These are phyloP conservation scores for Salvia rosmarinus DNA, from an alignment of 257 asterid species.

Conservation along the genomic window DNA sequence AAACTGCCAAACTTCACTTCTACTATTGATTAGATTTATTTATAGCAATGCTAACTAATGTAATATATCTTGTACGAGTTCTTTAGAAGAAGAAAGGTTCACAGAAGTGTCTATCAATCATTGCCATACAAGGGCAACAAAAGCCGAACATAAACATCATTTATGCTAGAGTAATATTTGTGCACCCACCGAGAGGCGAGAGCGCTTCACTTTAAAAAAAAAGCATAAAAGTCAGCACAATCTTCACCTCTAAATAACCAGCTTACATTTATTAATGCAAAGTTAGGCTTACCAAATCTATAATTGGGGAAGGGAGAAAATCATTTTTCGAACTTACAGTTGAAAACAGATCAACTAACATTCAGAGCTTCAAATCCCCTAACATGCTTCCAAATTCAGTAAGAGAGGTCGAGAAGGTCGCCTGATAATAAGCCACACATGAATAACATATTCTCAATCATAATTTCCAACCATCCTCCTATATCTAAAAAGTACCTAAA, in stretches of 20 bases:
- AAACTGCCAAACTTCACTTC: background rate
- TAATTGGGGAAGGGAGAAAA: background rate
- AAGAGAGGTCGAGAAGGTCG: conserved; percentile 5
- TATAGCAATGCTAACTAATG: background rate
- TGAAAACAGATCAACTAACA: background rate
- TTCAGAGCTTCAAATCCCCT: background rate
- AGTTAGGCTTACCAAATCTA: background rate
- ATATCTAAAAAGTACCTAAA: background rate
- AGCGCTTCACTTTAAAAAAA: conserved; percentile 5
- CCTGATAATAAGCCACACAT: background rate
- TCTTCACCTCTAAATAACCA: background rate
- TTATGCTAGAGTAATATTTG: background rate
- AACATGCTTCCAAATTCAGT: background rate
- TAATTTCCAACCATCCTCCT: conserved; percentile 2
- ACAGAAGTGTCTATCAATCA: background rate
- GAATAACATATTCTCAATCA: background rate
- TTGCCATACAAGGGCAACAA: background rate
- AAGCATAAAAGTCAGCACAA: background rate
- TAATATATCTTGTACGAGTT: background rate
- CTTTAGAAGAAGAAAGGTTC: background rate
- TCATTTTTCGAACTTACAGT: background rate
- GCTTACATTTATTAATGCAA: background rate
- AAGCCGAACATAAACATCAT: conserved; percentile 2
- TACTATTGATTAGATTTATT: background rate
- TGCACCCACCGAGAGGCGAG: background rate